phyloP scores from a whole-genome alignment of 306 rosid genomes.

The Castanopsis chinensis region DNA sequence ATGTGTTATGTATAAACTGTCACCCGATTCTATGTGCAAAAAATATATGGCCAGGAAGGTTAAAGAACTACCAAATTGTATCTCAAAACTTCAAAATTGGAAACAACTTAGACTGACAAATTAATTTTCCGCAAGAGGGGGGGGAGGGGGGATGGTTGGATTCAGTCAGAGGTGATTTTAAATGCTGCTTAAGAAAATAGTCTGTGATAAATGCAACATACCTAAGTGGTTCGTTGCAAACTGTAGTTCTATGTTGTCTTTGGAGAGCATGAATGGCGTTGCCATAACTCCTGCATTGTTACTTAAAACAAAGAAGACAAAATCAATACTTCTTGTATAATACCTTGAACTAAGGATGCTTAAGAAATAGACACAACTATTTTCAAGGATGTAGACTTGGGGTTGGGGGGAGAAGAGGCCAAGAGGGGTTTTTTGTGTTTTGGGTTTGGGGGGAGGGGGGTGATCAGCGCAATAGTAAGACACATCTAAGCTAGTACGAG shows the following conservation, averaged over 20 bases:
- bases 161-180: neutral
- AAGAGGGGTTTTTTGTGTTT: no score
- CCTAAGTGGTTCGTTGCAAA: constrained; percentile 88
- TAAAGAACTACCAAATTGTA: neutral
- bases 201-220: constrained; percentile 14
- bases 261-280: constrained; percentile 58
- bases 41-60: neutral
- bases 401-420: no score
- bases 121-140: neutral
- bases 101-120: constrained; percentile 8
- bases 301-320: constrained; percentile 42
- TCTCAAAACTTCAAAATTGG: neutral
- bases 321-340: constrained; percentile 8
- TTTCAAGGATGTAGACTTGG: neutral
- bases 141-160: neutral
- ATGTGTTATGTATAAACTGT: neutral
- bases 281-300: constrained; percentile 92
- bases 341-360: constrained; percentile 5
- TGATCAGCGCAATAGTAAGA: neutral
- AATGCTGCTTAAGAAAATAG: neutral
- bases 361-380: constrained; percentile 7
- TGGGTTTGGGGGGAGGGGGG: no score
- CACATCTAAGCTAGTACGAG: neutral
- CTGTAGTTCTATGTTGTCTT: constrained; percentile 78
- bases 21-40: constrained; percentile 2